Conservation (phyloP, 2,329 filamentous ascomycete species). For the Massarina eburnea region DNA sequence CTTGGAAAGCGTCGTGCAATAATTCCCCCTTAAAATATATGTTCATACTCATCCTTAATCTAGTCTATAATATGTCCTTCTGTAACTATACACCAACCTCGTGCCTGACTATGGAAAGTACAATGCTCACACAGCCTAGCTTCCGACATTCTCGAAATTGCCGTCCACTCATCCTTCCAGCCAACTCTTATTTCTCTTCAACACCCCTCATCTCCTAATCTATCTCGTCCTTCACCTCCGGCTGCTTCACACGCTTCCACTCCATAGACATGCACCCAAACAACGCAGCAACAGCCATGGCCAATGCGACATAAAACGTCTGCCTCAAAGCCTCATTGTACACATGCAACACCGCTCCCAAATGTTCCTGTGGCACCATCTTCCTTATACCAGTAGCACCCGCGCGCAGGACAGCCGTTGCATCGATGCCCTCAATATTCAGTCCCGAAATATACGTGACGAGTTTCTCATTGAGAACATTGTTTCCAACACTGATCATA, state of each 20-base stretch:
- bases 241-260: not conserved
- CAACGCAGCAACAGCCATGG: not conserved
- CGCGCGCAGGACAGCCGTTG: conserved; percentile 2
- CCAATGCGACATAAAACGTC: conserved; percentile 4
- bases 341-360: conserved; percentile 6
- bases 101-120: too few relatives aligned
- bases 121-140: too few relatives aligned
- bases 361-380: not conserved
- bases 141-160: too few relatives aligned
- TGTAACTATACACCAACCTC: too few relatives aligned
- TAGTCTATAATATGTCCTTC: too few relatives aligned
- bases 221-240: not conserved
- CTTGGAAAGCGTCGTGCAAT: too few relatives aligned
- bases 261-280: not conserved
- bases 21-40: too few relatives aligned
- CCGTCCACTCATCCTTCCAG: not conserved
- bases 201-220: not conserved
- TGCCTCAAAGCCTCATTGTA: conserved; percentile 11
- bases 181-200: not conserved
- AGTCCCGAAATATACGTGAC: not conserved
- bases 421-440: not conserved
- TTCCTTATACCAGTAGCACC: conserved; percentile 10
- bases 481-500: conserved; percentile 44
- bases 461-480: conserved; percentile 34
- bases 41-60: too few relatives aligned